Base-by-base conservation (phyloP, 2,329 filamentous ascomycete species). In the Calonectria hongkongensis region DNA sequence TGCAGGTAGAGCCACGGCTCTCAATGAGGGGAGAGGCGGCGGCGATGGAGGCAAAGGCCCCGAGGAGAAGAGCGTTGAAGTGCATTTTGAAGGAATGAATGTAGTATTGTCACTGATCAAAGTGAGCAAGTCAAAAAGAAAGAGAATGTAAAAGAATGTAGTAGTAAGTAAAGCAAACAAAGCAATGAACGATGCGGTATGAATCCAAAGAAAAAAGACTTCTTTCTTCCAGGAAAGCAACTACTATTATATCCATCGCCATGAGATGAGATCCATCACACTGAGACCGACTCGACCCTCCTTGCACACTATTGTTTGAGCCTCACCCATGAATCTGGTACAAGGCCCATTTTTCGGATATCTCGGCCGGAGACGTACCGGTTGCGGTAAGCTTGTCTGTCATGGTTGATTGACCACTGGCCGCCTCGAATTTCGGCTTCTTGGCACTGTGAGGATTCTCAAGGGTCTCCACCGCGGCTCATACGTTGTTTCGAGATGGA, bases 1-100 rank as follows among this genome's bases (percentile, higher is more conserved):
- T 91, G 82, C 90, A 92, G 69, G 75, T 73, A 4, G 54, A 41
- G 54, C 72, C 78, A 16, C 76, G 79, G n/a, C 71, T 43, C 60
- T 81, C 75, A 45, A 76, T 36, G 41, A 75, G 27, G 16, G 81
- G 79, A 12, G 58, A 47, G 10, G 77, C 80, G n/a, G 78, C 63
- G 7, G 71, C 74, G 3, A 76, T 74, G 45, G 80, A 76, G 13
- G 77, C 79, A 43, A 83, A 73, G 70, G 80, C 77, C 60, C 79
- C 71, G 56, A 82, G 74, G 21, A 79, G 66, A 27, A 82, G 18
- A 13, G 80, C 33, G 33, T 78, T 71, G 25, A 74, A 76, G 41
- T 66, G 28, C 73, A 75, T 66, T 48, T 54, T 67, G 25, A 43
- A 51, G 18, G 28, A 39, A 51, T 10, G 45, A 33, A 33, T 36